Evolutionary conservation across 495 filamentous ascomycete species (phyloP), one percentile per base, ranked within the genome.

Genomic region (Daldinia decipiens): DNA sequence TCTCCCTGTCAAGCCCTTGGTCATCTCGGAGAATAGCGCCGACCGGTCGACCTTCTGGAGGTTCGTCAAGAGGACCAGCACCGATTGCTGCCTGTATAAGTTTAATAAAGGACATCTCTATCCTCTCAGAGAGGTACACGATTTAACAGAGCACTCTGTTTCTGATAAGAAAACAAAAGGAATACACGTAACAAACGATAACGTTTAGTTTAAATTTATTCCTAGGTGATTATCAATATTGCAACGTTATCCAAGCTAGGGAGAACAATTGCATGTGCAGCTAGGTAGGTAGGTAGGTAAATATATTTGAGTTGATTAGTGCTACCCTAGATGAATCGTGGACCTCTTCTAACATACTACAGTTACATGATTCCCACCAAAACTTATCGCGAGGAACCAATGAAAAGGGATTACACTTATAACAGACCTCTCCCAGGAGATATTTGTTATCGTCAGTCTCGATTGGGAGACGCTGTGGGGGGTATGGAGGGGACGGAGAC

Each of bases 41-140:
- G 31, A n/a, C 53, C 8, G 58, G 58, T 24, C 27, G 57, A 53
- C 17, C 12, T 36, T 43, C 5, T 12, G 62, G 68, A 17, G 62
- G 68, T 12, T 71, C 58, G 8, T 67, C 58, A 15, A 63, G 45
- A 12, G 68, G 62, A 2, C 68, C 62, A 45, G 52, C 58, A 9
- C 68, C 68, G 26, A 71, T 67, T n/a, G 68, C 68, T 29, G 39
- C 17, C 34, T 1, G 52, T 7, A 67, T 3, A 45, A 47, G 15
- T 21, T 71, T 59, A 29, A 24, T 15, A n/a, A 67, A 24, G 24
- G 32, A 43, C 39, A 39, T 36, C 58, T 32, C 54, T 15, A 26
- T 57, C 9, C 9, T 19, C 19, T 47, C 11, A 21, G 17, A 47
- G 24, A 11, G 21, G 19, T 24, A 47, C 8, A 21, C 12, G 7